Percentiles rank a stretch among this genome's conserved stretches.
Conservation (phyloP, 1,139 yeast genomes). For the Blastobotrys malaysiensis region DNA sequence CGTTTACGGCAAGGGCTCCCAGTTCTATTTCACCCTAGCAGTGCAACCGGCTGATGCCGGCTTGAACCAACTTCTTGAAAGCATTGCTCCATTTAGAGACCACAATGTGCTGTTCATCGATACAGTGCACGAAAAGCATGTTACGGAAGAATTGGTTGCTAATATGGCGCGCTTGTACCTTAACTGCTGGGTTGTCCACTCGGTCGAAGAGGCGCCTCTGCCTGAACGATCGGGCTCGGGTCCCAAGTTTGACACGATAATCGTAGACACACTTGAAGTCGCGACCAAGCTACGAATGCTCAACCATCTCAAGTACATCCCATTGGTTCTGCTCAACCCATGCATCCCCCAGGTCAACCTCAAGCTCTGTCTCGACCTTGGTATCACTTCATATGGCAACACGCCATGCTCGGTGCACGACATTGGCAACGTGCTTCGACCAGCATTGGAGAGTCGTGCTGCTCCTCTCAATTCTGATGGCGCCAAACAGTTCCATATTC, state of each 20-base stretch:
- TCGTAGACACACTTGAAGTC: constrained; percentile 71
- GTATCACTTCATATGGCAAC: constrained; percentile 82
- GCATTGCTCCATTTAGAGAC: constrained; percentile 63
- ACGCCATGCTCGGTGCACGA: constrained; percentile 81
- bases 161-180: constrained; percentile 42
- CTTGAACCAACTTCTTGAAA: constrained; percentile 60
- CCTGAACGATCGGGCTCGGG: constrained; percentile 35
- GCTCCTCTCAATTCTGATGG: constrained; percentile 78
- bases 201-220: constrained; percentile 39
- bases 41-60: constrained; percentile 69
- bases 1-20: constrained; percentile 74
- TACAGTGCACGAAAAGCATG: constrained; percentile 53
- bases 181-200: constrained; percentile 39
- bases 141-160: constrained; percentile 47
- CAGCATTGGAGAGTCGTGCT: constrained; percentile 77
- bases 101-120: constrained; percentile 68
- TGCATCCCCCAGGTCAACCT: constrained; percentile 74
- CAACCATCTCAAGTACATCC: constrained; percentile 75
- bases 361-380: constrained; percentile 76
- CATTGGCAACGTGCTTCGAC: constrained; percentile 74
- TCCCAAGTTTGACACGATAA: constrained; percentile 65
- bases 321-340: constrained; percentile 70
- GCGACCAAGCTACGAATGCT: constrained; percentile 64
- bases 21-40: constrained; percentile 71
- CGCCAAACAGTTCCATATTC: constrained; percentile 64